Evolutionary conservation across 306 rosid genomes (phyloP).

Genomic region (Elaeagnus macrophylla): DNA sequence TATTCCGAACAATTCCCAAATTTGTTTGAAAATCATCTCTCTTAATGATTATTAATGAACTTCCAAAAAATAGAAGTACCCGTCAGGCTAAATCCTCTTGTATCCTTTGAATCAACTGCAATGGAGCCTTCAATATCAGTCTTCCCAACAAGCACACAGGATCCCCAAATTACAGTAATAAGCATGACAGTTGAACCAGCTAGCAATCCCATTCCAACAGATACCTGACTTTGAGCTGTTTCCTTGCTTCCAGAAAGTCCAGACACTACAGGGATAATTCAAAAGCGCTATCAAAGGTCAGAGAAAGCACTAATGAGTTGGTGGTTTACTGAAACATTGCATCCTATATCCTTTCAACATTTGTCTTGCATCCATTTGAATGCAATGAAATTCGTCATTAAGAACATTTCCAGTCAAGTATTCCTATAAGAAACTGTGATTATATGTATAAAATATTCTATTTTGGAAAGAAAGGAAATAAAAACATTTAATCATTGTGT

Average conservation of each 20-base stretch:
- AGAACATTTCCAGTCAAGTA: no score
- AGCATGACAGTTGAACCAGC: constrained; percentile 80
- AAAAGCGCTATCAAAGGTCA: neutral
- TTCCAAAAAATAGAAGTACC: constrained; percentile 17
- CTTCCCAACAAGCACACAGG: constrained; percentile 59
- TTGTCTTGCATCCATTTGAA: neutral
- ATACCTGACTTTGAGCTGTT: constrained; percentile 60
- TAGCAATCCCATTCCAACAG: constrained; percentile 66
- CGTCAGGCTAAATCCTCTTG: constrained; percentile 35
- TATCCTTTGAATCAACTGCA: constrained; percentile 28
- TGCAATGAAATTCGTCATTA: no score
- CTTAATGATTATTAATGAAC: no score
- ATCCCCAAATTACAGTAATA: constrained; percentile 54
- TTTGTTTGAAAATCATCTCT: no score
- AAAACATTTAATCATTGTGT: no score
- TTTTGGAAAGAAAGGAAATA: no score
- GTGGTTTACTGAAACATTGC: neutral
- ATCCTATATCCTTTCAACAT: neutral
- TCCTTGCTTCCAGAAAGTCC: constrained; percentile 50
- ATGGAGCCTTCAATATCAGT: constrained; percentile 30
- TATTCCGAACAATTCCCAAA: no score
- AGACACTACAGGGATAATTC: constrained; percentile 33
- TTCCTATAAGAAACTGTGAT: no score
- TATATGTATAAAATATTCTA: no score
- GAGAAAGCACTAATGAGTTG: neutral